Evolutionary conservation across 108 stramenopile genomes (phyloP), one percentile per base, ranked within the genome.

Genomic region (Pseudonitzschia pungens): DNA sequence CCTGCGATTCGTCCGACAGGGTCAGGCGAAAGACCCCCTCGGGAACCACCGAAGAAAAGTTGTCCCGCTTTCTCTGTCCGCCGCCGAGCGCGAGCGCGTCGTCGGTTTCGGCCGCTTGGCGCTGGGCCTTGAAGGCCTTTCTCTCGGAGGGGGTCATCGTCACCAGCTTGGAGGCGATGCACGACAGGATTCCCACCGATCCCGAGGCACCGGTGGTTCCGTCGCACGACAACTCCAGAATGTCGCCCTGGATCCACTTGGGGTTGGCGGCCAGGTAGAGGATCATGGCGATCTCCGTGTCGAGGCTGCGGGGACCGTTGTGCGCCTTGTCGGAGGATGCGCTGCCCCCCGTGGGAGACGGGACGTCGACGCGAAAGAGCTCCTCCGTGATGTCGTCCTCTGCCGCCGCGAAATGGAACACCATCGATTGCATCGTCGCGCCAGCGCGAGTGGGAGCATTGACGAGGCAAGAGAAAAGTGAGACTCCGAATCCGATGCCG

Each of bases 251-350:
- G 1, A 72, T 43, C n/a, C 75, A 51, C 45, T 78, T 26, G 18
- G 84, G 84, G 72, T 80, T 84, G 2, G 80, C 65, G 0, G 79
- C 76, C 36, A 84, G 60, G 45, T 71, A 81, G 42, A 84, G 58
- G 4, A 65, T 68, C 56, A 65, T 71, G 29, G 77, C 77, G 53
- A 81, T 80, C 48, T 57, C 52, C 6, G 72, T 52, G 31, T 74
- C 73, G 44, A 77, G 44, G 31, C 68, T 77, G 14, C 81, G 70
- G 9, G 72, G 69, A 22, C 76, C 77, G n/a, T 65, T 72, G 51
- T 70, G 73, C 0, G 73, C 26, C 18, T n/a, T 11, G 2, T 67
- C 44, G 11, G 43, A 26, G 20, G 26, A 11, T 1, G 41, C 26
- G 43, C 54, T 28, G 28, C 16, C 10, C 26, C 31, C 31, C 24